Conservation (phyloP, 1,139 yeast species). For the Blastobotrys aristatus region DNA sequence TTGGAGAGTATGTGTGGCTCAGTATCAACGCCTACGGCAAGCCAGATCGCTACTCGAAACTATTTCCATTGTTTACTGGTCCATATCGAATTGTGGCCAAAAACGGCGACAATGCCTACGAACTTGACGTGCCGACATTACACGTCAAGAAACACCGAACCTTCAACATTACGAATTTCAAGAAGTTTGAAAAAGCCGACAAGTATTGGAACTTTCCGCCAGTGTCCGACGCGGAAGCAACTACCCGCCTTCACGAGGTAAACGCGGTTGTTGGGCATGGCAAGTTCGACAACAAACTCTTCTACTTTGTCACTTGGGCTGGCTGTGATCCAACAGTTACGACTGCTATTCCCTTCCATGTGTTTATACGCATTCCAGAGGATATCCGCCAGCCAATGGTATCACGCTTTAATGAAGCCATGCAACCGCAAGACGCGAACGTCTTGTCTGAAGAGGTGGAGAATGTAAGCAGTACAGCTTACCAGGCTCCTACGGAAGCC, state of each 20-base stretch:
- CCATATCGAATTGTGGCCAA: neutral
- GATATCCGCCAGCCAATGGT: no score
- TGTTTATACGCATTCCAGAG: no score
- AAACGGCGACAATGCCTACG: slow-evolving; percentile 1
- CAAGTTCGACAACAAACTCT: neutral
- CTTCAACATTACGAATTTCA: neutral
- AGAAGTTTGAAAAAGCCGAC: neutral
- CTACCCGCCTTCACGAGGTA: neutral
- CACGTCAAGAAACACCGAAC: neutral
- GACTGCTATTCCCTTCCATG: no score
- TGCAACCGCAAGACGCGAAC: neutral
- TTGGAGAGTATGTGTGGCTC: neutral
- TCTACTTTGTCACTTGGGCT: neutral
- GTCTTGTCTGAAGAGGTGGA: neutral
- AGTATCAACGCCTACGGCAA: neutral
- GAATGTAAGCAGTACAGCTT: neutral
- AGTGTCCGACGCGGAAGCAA: neutral
- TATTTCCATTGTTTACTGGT: neutral
- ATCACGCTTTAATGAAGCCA: no score
- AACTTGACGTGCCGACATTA: neutral
- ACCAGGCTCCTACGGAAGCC: neutral
- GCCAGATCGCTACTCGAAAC: neutral
- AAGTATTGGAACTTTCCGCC: neutral
- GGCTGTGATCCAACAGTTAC: neutral
- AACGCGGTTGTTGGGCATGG: neutral